Evolutionary conservation across 352 stramenopile species (phyloP).

Genomic region (Phytophthora crassamura): DNA sequence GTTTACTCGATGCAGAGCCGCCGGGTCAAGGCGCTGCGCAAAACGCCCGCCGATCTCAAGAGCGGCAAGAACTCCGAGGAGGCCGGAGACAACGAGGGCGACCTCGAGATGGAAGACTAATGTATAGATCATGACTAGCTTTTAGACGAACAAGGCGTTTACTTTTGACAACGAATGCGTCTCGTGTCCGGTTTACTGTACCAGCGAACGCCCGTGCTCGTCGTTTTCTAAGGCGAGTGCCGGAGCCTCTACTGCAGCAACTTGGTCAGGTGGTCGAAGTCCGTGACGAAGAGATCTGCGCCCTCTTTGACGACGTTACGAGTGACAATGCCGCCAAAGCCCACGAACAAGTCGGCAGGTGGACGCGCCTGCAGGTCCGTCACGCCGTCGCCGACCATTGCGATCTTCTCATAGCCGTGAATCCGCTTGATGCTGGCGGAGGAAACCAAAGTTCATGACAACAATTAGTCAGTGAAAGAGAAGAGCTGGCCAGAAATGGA

Average conservation of each 20-base stretch:
- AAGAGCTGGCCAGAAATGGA: background rate
- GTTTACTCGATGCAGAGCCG: conserved; percentile 96
- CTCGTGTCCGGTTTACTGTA: conserved; percentile 24
- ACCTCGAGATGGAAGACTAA: conserved; percentile 66
- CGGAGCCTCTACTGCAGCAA: conserved; percentile 44
- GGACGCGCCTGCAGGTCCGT: conserved; percentile 98
- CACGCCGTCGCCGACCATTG: conserved; percentile 99
- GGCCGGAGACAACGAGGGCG: conserved; percentile 32
- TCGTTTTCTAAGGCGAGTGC: background rate
- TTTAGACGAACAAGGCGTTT: conserved; percentile 45
- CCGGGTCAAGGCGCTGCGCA: conserved; percentile 95
- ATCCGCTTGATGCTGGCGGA: conserved; percentile 90
- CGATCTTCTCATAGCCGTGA: conserved; percentile 93
- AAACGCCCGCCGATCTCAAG: conserved; percentile 84
- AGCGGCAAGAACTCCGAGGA: conserved; percentile 48
- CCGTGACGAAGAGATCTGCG: conserved; percentile 97
- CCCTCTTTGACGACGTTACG: conserved; percentile 93
- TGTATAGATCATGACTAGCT: conserved; percentile 43
- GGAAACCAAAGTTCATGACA: conserved; percentile 16
- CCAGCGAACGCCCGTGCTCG: conserved; percentile 3
- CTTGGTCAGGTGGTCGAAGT: conserved; percentile 93
- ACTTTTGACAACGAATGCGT: conserved; percentile 22
- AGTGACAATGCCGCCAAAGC: conserved; percentile 97
- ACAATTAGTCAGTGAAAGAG: background rate
- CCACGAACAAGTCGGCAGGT: conserved; percentile 97